Evolutionary conservation across 78 protist species (phyloP).

Genomic region (Polysphondylium violaceum): DNA sequence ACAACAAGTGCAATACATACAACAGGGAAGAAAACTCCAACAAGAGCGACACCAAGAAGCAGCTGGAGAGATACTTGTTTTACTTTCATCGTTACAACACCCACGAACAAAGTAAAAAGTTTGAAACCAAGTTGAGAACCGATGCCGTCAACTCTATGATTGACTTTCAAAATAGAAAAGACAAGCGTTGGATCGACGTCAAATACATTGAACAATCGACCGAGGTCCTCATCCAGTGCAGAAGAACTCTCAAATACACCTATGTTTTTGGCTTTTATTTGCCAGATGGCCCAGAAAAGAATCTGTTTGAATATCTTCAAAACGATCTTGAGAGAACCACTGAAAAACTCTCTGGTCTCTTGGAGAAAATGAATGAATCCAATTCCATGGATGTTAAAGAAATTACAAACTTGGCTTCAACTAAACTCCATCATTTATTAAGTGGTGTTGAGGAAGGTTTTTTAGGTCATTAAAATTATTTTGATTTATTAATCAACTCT

Average conservation of each 20-base stretch:
- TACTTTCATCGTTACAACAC: constrained; percentile 70
- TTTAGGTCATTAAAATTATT: too few relatives aligned
- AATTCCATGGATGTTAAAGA: constrained; percentile 42
- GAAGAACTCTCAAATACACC: constrained; percentile 72
- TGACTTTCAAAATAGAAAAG: constrained; percentile 39
- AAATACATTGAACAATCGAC: constrained; percentile 38
- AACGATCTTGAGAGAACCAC: constrained; percentile 71
- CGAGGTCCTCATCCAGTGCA: constrained; percentile 58
- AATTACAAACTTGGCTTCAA: constrained; percentile 51
- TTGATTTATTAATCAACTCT: too few relatives aligned
- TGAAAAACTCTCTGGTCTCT: constrained; percentile 62
- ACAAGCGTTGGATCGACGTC: constrained; percentile 72
- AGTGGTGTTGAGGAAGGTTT: constrained; percentile 65
- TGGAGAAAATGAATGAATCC: constrained; percentile 24
- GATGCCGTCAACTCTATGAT: constrained; percentile 38
- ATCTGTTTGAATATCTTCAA: constrained; percentile 70
- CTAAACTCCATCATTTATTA: constrained; percentile 34
- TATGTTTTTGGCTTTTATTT: constrained; percentile 71
- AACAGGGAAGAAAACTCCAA: constrained; percentile 35
- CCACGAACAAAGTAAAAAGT: constrained; percentile 64
- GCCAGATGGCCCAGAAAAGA: constrained; percentile 73
- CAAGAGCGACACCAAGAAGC: constrained; percentile 44
- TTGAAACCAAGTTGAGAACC: constrained; percentile 48
- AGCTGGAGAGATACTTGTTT: constrained; percentile 68
- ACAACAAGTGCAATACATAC: constrained; percentile 33